Base-by-base conservation (phyloP, 495 filamentous ascomycete species). In the Letharia lupina region DNA sequence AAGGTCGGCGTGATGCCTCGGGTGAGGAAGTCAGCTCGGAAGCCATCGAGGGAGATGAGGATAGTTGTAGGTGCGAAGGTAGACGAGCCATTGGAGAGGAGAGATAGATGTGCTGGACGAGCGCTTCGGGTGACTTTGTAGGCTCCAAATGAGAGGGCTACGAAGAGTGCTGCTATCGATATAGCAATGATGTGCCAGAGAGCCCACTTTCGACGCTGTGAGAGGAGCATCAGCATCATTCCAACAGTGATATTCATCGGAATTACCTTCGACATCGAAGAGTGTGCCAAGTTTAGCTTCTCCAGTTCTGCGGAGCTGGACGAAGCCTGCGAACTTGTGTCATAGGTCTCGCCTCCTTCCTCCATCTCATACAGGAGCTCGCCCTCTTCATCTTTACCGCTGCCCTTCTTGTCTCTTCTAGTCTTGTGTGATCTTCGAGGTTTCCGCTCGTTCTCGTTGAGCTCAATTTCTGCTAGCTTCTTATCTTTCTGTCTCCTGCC, bases 21-120 rank as follows among this genome's bases (percentile, higher is more conserved):
- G 42, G 84, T 82, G 44, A 99, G 82, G 69, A 96, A 99, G 74
- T 98, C 94, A 4, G 95, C 93, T n/a, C 94, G 87, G 75, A 99
- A 97, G 3, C 94, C 94, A 75, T 99, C 94, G 13, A 99, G 81
- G 45, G 93, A 97, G 69, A 99, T 90, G 58, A 97, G 75, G 50
- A 99, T 89, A 2, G 94, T 99, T 0, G 94, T 99, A 23, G 91
- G 91, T 5, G 85, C 86, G 73, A 96, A 99, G 13, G 87, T 75
- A 3, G 92, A 87, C 0, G 91, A 95, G 40, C 94, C 95, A 73
- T 93, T 93, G 67, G 84, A 91, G 48, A 82, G 71, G n/a, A 83
- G 67, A 18, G 60, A 62, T 8, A 61, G n/a, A 31, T 75, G 20
- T 68, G 65, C 23, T 70, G 67, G 61, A 2, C 74, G 74, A 61